Conservation (phyloP, 495 filamentous ascomycete genomes). For the Podospora pseudopauciseta region DNA sequence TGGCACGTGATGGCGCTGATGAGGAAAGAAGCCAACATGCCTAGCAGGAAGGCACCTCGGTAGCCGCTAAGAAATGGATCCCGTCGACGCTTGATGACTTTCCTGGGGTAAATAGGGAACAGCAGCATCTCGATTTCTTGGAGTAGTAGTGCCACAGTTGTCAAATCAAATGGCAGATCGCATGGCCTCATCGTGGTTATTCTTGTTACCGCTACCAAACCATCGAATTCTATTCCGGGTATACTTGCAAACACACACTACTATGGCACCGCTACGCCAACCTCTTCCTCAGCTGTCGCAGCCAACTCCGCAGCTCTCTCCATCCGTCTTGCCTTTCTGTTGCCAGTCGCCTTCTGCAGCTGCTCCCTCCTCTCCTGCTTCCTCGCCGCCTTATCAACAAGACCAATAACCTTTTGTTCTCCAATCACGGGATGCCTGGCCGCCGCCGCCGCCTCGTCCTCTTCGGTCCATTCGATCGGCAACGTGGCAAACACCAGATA, state of each 20-base stretch:
- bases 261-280: background rate
- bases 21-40: too few species aligned
- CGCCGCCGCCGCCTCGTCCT: conserved; percentile 69
- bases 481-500: conserved; percentile 93
- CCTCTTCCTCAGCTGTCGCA: background rate
- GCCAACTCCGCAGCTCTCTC: conserved; percentile 27
- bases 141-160: too few species aligned
- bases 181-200: too few species aligned
- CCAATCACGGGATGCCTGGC: conserved; percentile 56
- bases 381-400: conserved; percentile 50
- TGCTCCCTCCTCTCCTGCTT: conserved; percentile 46
- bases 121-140: too few species aligned
- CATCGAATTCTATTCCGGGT: background rate
- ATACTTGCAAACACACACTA: background rate
- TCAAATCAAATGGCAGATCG: too few species aligned
- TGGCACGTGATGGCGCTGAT: too few species aligned
- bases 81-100: too few species aligned
- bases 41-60: too few species aligned
- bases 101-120: too few species aligned
- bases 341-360: conserved; percentile 32
- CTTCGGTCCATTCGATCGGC: conserved; percentile 77
- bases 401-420: conserved; percentile 45
- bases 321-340: conserved; percentile 30
- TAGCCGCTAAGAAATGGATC: too few species aligned
- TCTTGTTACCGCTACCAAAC: background rate